These are phyloP conservation scores for Cystobasidium ongulense DNA, from an alignment of 768 basidiomycete species.

Conservation along the genomic window DNA sequence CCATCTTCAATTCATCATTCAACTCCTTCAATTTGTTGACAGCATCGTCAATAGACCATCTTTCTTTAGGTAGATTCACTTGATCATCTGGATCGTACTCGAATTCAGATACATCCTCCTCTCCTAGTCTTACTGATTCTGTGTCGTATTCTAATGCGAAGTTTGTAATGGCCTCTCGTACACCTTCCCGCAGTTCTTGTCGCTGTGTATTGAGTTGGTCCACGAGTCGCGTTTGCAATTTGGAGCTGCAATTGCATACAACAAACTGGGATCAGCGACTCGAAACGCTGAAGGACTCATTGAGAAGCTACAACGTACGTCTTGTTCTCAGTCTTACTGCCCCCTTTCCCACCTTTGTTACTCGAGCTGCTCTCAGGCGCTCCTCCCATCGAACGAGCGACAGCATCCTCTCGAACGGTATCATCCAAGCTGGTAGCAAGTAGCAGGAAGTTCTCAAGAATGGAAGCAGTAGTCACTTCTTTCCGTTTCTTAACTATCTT, in stretches of 20 bases:
- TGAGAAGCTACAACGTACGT: background rate
- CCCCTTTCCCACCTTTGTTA: background rate
- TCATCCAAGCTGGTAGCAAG: slow-evolving; percentile 18
- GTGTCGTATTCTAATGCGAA: slow-evolving; percentile 15
- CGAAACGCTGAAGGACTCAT: too few species aligned
- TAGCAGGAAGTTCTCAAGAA: slow-evolving; percentile 16
- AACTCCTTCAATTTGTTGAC: background rate
- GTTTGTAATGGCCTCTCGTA: background rate
- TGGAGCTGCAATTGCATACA: background rate
- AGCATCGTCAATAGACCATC: background rate
- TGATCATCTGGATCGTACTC: slow-evolving; percentile 11
- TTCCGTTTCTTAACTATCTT: background rate
- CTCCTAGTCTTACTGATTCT: background rate
- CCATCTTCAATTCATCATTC: background rate
- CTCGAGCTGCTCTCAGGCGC: slow-evolving; percentile 15
- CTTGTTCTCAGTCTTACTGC: background rate
- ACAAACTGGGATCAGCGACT: background rate
- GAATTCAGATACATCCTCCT: background rate
- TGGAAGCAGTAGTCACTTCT: slow-evolving; percentile 13
- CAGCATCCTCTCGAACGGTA: slow-evolving; percentile 2
- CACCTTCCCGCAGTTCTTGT: background rate
- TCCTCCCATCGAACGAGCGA: background rate
- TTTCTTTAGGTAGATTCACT: slow-evolving; percentile 5
- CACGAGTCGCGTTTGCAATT: background rate
- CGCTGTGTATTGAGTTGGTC: slow-evolving; percentile 6